phyloP scores from a whole-genome alignment of 164 flowering plant genomes.

The Vitis riparia region DNA sequence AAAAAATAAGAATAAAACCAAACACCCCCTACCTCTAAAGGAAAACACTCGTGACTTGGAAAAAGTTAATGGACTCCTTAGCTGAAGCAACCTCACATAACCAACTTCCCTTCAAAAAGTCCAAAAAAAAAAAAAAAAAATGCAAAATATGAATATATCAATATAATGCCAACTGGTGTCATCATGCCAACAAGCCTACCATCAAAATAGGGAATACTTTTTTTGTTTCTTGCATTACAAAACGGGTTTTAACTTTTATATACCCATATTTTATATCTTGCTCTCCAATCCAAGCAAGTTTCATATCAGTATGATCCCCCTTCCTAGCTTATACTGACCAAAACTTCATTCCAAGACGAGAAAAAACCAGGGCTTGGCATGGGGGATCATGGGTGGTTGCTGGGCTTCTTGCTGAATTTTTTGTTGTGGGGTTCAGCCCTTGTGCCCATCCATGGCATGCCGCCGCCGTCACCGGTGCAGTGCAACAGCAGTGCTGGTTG shows the following conservation, averaged over 20 bases:
- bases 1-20: too few relatives aligned
- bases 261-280: neutral
- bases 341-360: neutral
- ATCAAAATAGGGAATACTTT: neutral
- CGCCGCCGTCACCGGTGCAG: slow-evolving; percentile 55
- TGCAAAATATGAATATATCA: too few relatives aligned
- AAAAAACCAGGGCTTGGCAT: slow-evolving; percentile 5
- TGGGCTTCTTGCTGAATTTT: slow-evolving; percentile 1
- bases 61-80: too few relatives aligned
- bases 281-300: slow-evolving; percentile 1
- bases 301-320: neutral
- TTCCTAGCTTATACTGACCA: too few relatives aligned
- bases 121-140: too few relatives aligned
- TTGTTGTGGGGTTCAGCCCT: slow-evolving; percentile 6
- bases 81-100: too few relatives aligned
- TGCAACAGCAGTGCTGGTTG: slow-evolving; percentile 50
- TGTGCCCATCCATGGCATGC: slow-evolving; percentile 37
- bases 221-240: neutral
- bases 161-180: too few relatives aligned
- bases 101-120: too few relatives aligned
- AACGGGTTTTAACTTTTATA: neutral
- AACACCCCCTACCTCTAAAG: too few relatives aligned
- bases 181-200: too few relatives aligned
- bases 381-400: slow-evolving; percentile 5
- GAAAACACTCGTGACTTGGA: too few relatives aligned